Evolutionary conservation across 768 basidiomycete genomes (phyloP).

Genomic region (Panus rudis): DNA sequence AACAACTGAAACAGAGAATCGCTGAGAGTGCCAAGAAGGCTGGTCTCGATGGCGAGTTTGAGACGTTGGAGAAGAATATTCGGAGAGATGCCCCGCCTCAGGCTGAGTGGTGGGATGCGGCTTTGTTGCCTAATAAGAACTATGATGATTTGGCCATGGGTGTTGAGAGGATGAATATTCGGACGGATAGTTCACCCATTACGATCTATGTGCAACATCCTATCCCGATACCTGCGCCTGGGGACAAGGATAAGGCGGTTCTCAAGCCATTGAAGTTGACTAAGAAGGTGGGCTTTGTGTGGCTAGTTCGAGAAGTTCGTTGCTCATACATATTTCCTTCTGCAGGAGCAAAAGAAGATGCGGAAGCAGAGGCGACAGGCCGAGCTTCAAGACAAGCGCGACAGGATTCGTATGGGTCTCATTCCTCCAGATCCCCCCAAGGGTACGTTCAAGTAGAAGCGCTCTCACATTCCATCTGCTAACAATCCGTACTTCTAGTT

Average conservation of each 20-base stretch:
- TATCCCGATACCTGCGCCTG: slow-evolving; percentile 88
- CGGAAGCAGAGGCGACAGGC: slow-evolving; percentile 81
- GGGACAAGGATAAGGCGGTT: slow-evolving; percentile 73
- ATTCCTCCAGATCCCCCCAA: slow-evolving; percentile 94
- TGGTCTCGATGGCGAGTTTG: slow-evolving; percentile 87
- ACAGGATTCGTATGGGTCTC: slow-evolving; percentile 92
- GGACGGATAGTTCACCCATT: slow-evolving; percentile 64
- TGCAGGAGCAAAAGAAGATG: slow-evolving; percentile 93
- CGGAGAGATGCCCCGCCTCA: slow-evolving; percentile 83
- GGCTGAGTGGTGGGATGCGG: slow-evolving; percentile 96
- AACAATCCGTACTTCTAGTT: slow-evolving; percentile 41
- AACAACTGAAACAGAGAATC: slow-evolving; percentile 87
- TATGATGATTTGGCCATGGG: slow-evolving; percentile 71
- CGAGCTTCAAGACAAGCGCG: slow-evolving; percentile 90
- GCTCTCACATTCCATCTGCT: slow-evolving; percentile 2
- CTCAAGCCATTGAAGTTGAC: slow-evolving; percentile 88
- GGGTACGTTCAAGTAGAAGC: too few species aligned
- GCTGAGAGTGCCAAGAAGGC: slow-evolving; percentile 91
- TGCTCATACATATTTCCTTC: background rate
- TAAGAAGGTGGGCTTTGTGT: slow-evolving; percentile 53
- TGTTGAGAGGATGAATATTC: slow-evolving; percentile 53
- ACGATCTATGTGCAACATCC: slow-evolving; percentile 94
- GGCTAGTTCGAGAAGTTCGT: background rate
- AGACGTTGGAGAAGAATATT: slow-evolving; percentile 85
- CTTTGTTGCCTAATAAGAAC: slow-evolving; percentile 69